These are phyloP conservation scores for Zalerion maritima DNA, from an alignment of 495 filamentous ascomycete genomes.

Conservation along the genomic window DNA sequence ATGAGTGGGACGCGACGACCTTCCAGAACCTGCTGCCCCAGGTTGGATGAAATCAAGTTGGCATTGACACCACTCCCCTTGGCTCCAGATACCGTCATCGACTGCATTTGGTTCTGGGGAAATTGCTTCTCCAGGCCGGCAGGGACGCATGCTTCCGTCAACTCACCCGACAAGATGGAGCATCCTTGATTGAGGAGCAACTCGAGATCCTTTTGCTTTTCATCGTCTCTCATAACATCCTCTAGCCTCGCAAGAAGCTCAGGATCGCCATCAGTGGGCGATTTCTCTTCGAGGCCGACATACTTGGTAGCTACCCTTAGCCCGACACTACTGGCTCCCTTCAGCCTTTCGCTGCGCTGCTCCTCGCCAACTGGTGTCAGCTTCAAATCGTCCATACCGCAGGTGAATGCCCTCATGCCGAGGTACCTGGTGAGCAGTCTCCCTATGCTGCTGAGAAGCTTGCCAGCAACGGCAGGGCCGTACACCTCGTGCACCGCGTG, in stretches of 20 bases:
- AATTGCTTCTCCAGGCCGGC: constrained; percentile 75
- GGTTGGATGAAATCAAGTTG: constrained; percentile 91
- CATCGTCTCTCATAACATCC: constrained; percentile 78
- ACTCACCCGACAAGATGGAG: constrained; percentile 55
- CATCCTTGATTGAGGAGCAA: constrained; percentile 64
- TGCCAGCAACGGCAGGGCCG: constrained; percentile 72
- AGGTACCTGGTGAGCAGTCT: constrained; percentile 79
- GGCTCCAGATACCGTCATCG: constrained; percentile 93
- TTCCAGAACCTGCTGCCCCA: constrained; percentile 94
- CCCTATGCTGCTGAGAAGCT: constrained; percentile 75
- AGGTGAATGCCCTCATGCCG: constrained; percentile 88
- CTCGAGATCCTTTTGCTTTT: constrained; percentile 79
- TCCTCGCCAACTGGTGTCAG: constrained; percentile 72
- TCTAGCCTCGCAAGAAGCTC: constrained; percentile 67
- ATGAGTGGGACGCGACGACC: constrained; percentile 90
- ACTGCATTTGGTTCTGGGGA: constrained; percentile 96
- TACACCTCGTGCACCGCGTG: constrained; percentile 90
- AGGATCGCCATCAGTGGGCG: constrained; percentile 41
- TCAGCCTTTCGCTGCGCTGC: constrained; percentile 51
- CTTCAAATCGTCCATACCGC: constrained; percentile 90
- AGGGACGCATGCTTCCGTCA: constrained; percentile 69
- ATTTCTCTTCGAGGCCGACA: constrained; percentile 62
- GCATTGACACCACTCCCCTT: constrained; percentile 91
- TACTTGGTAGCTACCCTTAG: constrained; percentile 76
- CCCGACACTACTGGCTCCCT: constrained; percentile 57